Conservation (phyloP, 1,284 basidiomycete species). For the Marasmius oreades region DNA sequence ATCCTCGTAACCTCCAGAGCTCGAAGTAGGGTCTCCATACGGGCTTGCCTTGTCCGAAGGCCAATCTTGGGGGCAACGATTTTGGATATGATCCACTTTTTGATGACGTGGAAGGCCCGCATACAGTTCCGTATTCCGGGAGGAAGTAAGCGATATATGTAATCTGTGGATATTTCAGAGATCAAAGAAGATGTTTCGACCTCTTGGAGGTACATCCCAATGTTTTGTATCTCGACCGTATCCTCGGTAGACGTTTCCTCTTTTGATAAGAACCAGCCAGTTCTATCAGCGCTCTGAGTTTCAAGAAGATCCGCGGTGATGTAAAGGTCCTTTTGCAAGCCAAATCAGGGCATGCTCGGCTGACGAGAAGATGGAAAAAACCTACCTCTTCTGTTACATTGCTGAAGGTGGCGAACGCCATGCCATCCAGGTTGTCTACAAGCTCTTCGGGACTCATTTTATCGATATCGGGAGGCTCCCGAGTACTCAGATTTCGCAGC, state of each 20-base stretch:
- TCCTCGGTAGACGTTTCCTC: slow-evolving; percentile 54
- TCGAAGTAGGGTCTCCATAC: slow-evolving; percentile 67
- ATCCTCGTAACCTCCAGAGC: slow-evolving; percentile 69
- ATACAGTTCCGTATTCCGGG: slow-evolving; percentile 71
- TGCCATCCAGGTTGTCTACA: slow-evolving; percentile 69
- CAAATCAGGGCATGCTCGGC: slow-evolving; percentile 4
- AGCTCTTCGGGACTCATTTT: slow-evolving; percentile 62
- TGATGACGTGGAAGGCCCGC: slow-evolving; percentile 67
- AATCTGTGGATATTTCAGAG: slow-evolving; percentile 64
- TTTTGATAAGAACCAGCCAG: slow-evolving; percentile 67
- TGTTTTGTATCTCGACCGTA: slow-evolving; percentile 67
- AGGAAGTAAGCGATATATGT: slow-evolving; percentile 67
- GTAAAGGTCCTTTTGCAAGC: slow-evolving; percentile 59
- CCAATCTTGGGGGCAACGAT: slow-evolving; percentile 61
- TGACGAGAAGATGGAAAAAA: not conserved
- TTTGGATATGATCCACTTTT: slow-evolving; percentile 73
- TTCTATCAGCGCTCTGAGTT: slow-evolving; percentile 71
- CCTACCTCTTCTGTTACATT: slow-evolving; percentile 72
- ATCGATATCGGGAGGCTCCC: slow-evolving; percentile 65
- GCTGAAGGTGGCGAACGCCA: slow-evolving; percentile 67
- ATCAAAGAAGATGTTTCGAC: slow-evolving; percentile 68
- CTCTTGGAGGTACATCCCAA: slow-evolving; percentile 67
- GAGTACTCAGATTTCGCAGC: slow-evolving; percentile 40
- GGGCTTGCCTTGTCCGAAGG: slow-evolving; percentile 55
- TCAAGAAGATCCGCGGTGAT: slow-evolving; percentile 73